Base-by-base conservation (phyloP, 2,329 filamentous ascomycete species). In the Cladosporium sp. region DNA sequence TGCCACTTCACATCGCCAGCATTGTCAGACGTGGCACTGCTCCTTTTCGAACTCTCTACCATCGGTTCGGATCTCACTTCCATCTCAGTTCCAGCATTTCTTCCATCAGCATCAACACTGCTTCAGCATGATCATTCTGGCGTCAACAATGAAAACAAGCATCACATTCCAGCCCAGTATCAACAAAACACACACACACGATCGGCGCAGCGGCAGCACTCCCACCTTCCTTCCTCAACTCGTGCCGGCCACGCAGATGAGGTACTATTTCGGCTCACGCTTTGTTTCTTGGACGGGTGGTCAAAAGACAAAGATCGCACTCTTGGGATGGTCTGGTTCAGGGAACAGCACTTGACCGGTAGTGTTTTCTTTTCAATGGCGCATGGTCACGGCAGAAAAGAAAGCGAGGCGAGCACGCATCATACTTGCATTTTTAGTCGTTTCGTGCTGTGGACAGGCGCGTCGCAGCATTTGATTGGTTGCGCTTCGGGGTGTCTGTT, bases 211-310 rank as follows among this genome's bases (percentile, higher is more conserved):
- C 52, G 52, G 52, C 52, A 55, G 28, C 10, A 31, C 8, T 33
- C 8, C 11, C 52, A 12, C 18, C 8, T 18, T 21, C 26, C 18
- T 18, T 21, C 26, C 23, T 21, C 28, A 31, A 18, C 52, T 55
- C 52, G 52, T 55, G 52, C 52, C 11, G 52, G 52, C 2, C 52
- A 55, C 52, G 52, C 52, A 55, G 52, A 29, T 55, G n/a, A 31
- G 29, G 29, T 31, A 55, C 16, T 31, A 33, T 55, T 21, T 33
- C 52, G 52, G 52, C 52, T 55, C 52, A 55, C 52, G 52, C 52
- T 55, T 53, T 53, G 16, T 18, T 29, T 29, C 26, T 29, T 26
- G 14, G 26, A 29, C 4, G 14, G 14, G 16, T 23, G 31, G 33
- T 35, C 33, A 14, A 35, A 40, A 10, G 8, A 46, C n/a, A 16